Evolutionary conservation across 192 early-diverging fungal species (phyloP).

Genomic region (Lunasporangiospora selenospora): DNA sequence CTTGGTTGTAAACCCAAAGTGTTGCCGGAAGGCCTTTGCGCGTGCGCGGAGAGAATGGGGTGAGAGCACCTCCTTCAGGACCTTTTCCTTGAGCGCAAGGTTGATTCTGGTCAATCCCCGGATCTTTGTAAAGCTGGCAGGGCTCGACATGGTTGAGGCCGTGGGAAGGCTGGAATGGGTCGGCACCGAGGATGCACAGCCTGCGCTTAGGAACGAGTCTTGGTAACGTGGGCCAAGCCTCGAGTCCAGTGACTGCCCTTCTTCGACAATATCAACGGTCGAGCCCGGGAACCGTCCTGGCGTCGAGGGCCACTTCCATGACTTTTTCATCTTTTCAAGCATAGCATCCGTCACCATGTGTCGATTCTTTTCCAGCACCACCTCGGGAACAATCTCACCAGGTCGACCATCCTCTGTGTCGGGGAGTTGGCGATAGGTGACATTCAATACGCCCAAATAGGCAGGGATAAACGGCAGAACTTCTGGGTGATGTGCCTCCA

Average conservation of each 20-base stretch:
- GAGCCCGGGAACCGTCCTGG: constrained; percentile 37
- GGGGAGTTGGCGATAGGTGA: constrained; percentile 72
- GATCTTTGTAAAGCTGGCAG: constrained; percentile 24
- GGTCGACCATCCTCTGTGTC: constrained; percentile 49
- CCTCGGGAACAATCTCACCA: constrained; percentile 66
- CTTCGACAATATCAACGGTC: constrained; percentile 49
- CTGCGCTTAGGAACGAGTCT: constrained; percentile 39
- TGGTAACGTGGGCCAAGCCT: constrained; percentile 7
- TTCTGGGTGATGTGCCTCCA: constrained; percentile 72
- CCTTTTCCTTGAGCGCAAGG: constrained; percentile 83
- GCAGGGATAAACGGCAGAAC: constrained; percentile 89
- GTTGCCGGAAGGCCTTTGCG: constrained; percentile 61
- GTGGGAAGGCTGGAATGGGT: constrained; percentile 38
- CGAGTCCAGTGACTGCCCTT: constrained; percentile 27
- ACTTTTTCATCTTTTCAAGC: constrained; percentile 53
- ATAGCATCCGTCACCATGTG: constrained; percentile 84
- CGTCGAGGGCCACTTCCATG: constrained; percentile 48
- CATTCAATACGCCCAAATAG: constrained; percentile 94
- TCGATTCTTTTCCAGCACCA: constrained; percentile 90
- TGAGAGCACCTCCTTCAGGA: constrained; percentile 90
- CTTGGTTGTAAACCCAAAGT: constrained; percentile 45
- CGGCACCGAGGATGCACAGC: constrained; percentile 45
- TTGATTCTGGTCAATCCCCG: constrained; percentile 61
- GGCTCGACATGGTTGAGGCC: constrained; percentile 21
- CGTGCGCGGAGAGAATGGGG: constrained; percentile 82